Percentiles rank a stretch among this genome's conserved stretches.
Conservation (phyloP, 169 alveolate genomes). For the Cystoisospora suis region DNA sequence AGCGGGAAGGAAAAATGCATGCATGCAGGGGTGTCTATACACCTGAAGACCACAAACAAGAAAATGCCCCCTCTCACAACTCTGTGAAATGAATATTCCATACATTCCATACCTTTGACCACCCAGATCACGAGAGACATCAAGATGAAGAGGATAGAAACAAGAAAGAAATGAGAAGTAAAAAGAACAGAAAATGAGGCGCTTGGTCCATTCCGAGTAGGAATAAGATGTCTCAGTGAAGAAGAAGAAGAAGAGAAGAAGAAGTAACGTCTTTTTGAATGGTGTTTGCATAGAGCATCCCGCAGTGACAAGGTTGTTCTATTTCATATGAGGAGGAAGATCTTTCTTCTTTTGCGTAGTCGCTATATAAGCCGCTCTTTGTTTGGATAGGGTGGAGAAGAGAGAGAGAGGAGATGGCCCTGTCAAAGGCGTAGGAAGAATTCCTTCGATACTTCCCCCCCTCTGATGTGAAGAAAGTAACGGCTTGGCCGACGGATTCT, state of each 20-base stretch:
- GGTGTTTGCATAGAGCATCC: no score
- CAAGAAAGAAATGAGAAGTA: not conserved
- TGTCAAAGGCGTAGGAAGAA: not conserved
- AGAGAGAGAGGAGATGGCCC: slow-evolving; percentile 16
- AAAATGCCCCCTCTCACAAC: no score
- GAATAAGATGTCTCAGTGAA: not conserved
- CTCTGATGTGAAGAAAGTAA: not conserved
- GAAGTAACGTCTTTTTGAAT: not conserved
- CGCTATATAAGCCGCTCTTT: slow-evolving; percentile 14
- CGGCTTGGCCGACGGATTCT: not conserved
- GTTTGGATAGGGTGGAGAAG: not conserved
- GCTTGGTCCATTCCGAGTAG: not conserved
- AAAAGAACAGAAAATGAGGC: not conserved
- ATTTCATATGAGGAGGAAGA: no score
- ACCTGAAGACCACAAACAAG: no score
- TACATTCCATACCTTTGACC: no score
- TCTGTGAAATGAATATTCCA: no score
- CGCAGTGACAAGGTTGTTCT: no score
- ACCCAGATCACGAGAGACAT: no score
- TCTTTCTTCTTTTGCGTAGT: no score
- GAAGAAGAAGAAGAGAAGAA: not conserved
- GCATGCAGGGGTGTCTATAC: no score
- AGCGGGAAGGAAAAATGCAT: no score
- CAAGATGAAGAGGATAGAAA: no score
- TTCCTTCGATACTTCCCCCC: not conserved